Evolutionary conservation across 129 eudicot genomes (phyloP).

Genomic region (Cynara cardunculus): DNA sequence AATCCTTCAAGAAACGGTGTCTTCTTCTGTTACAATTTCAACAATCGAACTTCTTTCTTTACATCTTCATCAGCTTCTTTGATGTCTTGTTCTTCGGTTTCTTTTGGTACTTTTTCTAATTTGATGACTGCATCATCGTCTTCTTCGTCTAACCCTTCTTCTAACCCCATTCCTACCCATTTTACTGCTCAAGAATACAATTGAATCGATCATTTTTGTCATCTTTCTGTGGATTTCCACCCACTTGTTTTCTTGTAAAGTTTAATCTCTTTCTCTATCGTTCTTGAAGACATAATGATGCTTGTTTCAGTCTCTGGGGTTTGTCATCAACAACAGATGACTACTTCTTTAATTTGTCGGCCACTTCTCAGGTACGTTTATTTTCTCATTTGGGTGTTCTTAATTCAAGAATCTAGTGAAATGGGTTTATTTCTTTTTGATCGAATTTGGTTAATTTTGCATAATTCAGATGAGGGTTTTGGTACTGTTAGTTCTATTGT

Average conservation of each 20-base stretch:
- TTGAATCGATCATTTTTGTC: conserved; percentile 10
- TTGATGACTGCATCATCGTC: conserved; percentile 40
- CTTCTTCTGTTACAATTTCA: conserved; percentile 31
- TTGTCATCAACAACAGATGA: conserved; percentile 21
- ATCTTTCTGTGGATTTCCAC: neutral
- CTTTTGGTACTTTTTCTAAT: conserved; percentile 25
- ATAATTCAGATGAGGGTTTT: conserved; percentile 16
- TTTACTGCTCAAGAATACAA: conserved; percentile 18
- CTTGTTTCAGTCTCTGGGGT: conserved; percentile 26
- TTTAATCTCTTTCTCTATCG: neutral
- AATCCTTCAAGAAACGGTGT: conserved; percentile 23
- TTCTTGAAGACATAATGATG: conserved; percentile 38
- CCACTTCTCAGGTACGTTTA: conserved; percentile 21
- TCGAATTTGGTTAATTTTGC: conserved; percentile 20
- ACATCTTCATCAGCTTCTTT: neutral
- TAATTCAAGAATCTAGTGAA: conserved; percentile 16
- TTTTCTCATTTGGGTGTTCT: neutral
- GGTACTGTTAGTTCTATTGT: neutral
- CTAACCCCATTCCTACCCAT: conserved; percentile 24
- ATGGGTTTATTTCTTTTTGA: conserved; percentile 14
- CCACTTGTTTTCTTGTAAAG: neutral
- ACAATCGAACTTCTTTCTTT: conserved; percentile 12
- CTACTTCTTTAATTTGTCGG: neutral
- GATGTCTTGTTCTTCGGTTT: conserved; percentile 8
- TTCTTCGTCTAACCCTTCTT: conserved; percentile 40